Conservation (phyloP, 2,329 filamentous ascomycete genomes). For the Ilyonectria destructans region DNA sequence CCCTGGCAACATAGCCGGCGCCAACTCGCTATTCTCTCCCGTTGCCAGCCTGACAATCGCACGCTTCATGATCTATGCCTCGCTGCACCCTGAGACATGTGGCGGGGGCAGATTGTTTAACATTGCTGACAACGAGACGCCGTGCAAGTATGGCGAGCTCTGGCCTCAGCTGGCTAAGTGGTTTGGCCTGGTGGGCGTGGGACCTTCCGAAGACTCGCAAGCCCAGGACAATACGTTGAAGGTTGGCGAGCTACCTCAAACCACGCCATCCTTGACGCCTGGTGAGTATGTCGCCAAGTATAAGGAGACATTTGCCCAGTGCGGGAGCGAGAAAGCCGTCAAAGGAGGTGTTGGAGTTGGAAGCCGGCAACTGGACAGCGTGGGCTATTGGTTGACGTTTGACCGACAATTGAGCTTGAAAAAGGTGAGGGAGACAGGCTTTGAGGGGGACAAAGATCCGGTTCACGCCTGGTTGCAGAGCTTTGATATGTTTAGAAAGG, state of each 20-base stretch:
- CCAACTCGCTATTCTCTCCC: constrained; percentile 49
- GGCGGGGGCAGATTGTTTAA: constrained; percentile 52
- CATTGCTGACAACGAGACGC: constrained; percentile 48
- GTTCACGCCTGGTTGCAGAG: constrained; percentile 59
- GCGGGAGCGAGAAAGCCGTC: constrained; percentile 44
- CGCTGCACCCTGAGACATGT: constrained; percentile 47
- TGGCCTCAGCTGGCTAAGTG: constrained; percentile 51
- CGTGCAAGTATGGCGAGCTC: constrained; percentile 47
- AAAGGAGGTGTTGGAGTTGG: constrained; percentile 56
- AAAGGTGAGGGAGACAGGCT: constrained; percentile 57
- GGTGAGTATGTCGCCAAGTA: constrained; percentile 52
- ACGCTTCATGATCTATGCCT: constrained; percentile 50
- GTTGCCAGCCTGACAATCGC: constrained; percentile 52
- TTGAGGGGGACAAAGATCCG: constrained; percentile 57
- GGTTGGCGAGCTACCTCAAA: too few species aligned
- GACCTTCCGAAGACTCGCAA: constrained; percentile 29
- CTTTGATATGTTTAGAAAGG: constrained; percentile 60
- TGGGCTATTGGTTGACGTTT: constrained; percentile 64
- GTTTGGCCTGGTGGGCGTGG: constrained; percentile 51
- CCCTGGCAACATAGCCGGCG: not conserved
- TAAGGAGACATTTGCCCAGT: constrained; percentile 48
- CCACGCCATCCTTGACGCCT: constrained; percentile 29
- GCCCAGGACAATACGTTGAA: constrained; percentile 6
- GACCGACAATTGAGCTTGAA: constrained; percentile 63
- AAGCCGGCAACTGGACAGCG: constrained; percentile 57